Evolutionary conservation across 2,329 filamentous ascomycete genomes (phyloP).

Genomic region (Chaetomium sp.): DNA sequence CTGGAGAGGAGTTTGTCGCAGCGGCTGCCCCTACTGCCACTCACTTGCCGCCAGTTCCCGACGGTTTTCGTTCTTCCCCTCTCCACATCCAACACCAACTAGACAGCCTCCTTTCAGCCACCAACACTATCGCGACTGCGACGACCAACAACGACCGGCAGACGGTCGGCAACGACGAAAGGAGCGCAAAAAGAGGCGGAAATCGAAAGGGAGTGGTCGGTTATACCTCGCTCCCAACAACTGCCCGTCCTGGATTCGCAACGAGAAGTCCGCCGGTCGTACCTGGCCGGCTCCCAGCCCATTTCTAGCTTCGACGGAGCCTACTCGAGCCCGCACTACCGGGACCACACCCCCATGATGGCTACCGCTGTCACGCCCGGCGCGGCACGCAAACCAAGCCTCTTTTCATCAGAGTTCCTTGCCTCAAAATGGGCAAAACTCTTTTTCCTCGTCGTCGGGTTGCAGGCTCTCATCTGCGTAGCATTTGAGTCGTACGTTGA

Average conservation of each 20-base stretch:
- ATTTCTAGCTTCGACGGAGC: constrained; percentile 26
- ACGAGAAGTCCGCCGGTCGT: constrained; percentile 40
- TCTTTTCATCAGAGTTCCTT: constrained; percentile 62
- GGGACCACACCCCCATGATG: constrained; percentile 27
- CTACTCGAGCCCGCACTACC: constrained; percentile 31
- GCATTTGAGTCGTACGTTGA: constrained; percentile 74
- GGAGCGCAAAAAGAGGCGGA: too few species aligned
- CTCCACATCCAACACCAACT: too few species aligned
- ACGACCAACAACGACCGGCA: neutral
- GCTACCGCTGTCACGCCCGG: constrained; percentile 28
- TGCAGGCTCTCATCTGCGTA: constrained; percentile 76
- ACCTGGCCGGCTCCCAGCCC: constrained; percentile 32
- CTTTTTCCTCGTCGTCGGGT: constrained; percentile 66
- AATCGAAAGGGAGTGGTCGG: too few species aligned
- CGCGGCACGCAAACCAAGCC: constrained; percentile 27
- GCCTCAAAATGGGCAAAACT: constrained; percentile 82
- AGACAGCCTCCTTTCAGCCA: too few species aligned
- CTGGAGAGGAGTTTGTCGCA: too few species aligned
- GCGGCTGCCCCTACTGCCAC: too few species aligned
- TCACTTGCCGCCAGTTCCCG: too few species aligned
- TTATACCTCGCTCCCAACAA: constrained; percentile 3
- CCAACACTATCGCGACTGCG: too few species aligned
- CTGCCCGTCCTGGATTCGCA: constrained; percentile 41
- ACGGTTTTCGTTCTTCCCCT: too few species aligned
- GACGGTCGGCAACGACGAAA: neutral